Conservation (phyloP, 2,329 filamentous ascomycete species). For the Nothophoma quercina region DNA sequence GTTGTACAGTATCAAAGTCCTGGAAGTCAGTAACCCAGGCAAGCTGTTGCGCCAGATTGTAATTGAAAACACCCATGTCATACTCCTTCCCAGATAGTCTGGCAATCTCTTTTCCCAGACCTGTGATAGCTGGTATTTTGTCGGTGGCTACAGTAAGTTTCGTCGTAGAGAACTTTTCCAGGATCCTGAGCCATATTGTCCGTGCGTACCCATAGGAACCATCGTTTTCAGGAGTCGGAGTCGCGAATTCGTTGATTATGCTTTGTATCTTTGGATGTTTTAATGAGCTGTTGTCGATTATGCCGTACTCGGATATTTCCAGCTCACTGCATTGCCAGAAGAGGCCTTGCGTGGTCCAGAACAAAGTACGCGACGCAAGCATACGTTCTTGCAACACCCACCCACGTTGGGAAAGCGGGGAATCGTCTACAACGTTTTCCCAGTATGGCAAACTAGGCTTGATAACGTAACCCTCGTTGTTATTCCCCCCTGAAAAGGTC, state of each 20-base stretch:
- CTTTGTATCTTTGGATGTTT: background rate
- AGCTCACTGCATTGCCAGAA: background rate
- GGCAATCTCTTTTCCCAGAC: background rate
- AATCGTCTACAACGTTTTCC: background rate
- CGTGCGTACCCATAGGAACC: too few relatives aligned
- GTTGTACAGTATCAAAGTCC: too few relatives aligned
- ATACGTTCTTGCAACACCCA: constrained; percentile 7
- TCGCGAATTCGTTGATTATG: too few relatives aligned
- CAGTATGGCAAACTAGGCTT: background rate
- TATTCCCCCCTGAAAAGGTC: too few relatives aligned
- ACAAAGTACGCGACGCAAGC: background rate
- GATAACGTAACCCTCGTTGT: background rate
- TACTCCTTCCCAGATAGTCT: background rate
- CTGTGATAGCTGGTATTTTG: background rate
- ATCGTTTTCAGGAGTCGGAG: too few relatives aligned
- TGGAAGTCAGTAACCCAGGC: background rate
- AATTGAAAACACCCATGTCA: background rate
- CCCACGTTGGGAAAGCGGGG: background rate
- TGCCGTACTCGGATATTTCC: background rate
- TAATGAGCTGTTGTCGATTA: too few relatives aligned
- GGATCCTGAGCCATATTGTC: background rate
- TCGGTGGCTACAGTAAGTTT: background rate
- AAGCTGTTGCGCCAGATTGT: background rate
- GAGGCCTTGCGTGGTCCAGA: background rate
- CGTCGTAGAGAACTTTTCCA: background rate